Percentiles rank a stretch among this genome's conserved stretches.
Evolutionary conservation across 495 filamentous ascomycete genomes (phyloP).

Genomic region (Xylaria nigripes): DNA sequence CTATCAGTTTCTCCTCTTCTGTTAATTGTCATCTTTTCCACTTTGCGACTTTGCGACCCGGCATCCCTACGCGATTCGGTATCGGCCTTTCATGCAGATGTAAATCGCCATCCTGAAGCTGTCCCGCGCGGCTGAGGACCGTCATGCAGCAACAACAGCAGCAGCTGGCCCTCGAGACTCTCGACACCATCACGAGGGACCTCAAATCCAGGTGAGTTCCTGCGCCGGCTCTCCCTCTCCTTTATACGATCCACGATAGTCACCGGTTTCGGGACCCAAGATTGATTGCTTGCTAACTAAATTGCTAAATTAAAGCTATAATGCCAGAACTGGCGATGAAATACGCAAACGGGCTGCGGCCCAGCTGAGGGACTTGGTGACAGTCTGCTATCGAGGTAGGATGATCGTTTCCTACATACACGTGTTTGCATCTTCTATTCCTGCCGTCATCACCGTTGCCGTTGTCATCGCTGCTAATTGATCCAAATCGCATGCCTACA

Average conservation of each 20-base stretch:
- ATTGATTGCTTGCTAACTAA: background rate
- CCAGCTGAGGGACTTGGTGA: constrained; percentile 28
- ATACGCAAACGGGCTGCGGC: constrained; percentile 25
- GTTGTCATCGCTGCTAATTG: constrained; percentile 6
- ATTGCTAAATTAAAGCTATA: background rate
- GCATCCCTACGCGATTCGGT: constrained; percentile 12
- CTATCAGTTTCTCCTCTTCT: background rate
- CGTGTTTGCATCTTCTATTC: background rate
- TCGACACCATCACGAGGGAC: constrained; percentile 26
- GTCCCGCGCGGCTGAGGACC: constrained; percentile 20
- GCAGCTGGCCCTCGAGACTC: constrained; percentile 27
- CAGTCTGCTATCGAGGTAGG: constrained; percentile 29
- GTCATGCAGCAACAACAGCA: constrained; percentile 29
- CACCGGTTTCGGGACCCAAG: background rate
- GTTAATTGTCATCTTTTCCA: background rate
- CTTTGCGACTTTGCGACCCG: constrained; percentile 12
- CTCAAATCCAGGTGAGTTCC: constrained; percentile 27
- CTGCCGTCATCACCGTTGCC: background rate
- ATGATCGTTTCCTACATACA: background rate
- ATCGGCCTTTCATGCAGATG: constrained; percentile 17
- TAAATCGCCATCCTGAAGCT: constrained; percentile 20
- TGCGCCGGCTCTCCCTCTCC: background rate
- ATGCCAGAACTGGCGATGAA: constrained; percentile 24
- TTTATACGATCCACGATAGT: background rate
- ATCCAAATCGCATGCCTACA: constrained; percentile 23